A percentile compares a stretch with the other conserved stretches of the same genome.
Evolutionary conservation across 306 rosid species (phyloP).

Genomic region (Inga leiocalycina): DNA sequence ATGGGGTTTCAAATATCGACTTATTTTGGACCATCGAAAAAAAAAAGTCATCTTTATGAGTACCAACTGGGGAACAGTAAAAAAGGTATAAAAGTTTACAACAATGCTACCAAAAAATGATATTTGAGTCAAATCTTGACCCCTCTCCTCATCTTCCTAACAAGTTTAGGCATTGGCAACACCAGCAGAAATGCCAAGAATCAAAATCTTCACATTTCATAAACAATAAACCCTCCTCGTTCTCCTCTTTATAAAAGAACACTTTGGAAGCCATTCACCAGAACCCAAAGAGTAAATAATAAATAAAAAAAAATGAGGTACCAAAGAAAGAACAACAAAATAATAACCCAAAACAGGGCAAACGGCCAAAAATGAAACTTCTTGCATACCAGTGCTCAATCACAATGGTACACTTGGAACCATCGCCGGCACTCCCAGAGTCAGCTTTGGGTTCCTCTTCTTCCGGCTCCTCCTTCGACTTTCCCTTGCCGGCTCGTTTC

Average conservation of each 20-base stretch:
- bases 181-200: background rate
- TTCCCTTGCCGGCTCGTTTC: background rate
- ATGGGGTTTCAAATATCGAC: background rate
- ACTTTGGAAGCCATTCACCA: background rate
- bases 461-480: background rate
- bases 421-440: background rate
- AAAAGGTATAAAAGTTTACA: background rate
- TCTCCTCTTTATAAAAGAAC: background rate
- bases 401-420: slow-evolving; percentile 13
- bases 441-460: background rate
- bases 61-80: background rate
- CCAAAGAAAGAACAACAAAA: background rate
- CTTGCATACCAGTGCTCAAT: slow-evolving; percentile 40
- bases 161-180: background rate
- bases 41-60: background rate
- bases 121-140: background rate
- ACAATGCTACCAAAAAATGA: background rate
- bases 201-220: background rate
- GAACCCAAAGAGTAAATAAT: background rate
- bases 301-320: background rate
- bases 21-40: background rate
- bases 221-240: background rate
- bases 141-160: background rate
- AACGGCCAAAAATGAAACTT: background rate
- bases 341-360: background rate